phyloP scores from a whole-genome alignment of 2,329 filamentous ascomycete species.

The Nemania sp. region DNA sequence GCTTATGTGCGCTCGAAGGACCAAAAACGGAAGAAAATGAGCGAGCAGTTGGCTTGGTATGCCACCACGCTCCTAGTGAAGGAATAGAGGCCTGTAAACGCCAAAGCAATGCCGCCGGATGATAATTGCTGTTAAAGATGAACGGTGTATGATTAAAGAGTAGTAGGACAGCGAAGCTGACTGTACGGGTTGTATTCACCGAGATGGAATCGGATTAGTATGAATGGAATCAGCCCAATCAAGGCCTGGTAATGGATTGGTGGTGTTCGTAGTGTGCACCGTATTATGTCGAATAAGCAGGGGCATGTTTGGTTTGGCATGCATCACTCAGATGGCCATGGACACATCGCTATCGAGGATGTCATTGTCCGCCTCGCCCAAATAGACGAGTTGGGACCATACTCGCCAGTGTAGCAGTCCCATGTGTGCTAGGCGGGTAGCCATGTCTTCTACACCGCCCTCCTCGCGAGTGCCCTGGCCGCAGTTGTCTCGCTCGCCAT shows the following conservation, averaged over 20 bases:
- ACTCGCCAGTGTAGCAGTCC: slow-evolving; percentile 90
- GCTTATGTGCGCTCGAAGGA: slow-evolving; percentile 29
- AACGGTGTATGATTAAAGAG: slow-evolving; percentile 31
- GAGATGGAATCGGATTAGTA: slow-evolving; percentile 7
- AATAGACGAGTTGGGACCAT: slow-evolving; percentile 82
- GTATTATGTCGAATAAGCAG: background rate
- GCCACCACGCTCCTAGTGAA: slow-evolving; percentile 15
- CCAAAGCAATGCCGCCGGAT: slow-evolving; percentile 35
- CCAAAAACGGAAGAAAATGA: slow-evolving; percentile 23
- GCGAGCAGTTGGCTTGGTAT: slow-evolving; percentile 5
- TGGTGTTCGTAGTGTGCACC: background rate
- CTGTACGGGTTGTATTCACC: slow-evolving; percentile 10
- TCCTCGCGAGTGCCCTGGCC: slow-evolving; percentile 63
- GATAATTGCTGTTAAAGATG: slow-evolving; percentile 14
- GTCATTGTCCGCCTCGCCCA: slow-evolving; percentile 51
- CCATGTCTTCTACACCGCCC: slow-evolving; percentile 72
- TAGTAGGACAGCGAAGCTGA: slow-evolving; percentile 26
- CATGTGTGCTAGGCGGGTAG: slow-evolving; percentile 83
- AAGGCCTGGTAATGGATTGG: background rate
- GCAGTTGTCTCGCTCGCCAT: slow-evolving; percentile 48
- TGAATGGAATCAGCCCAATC: slow-evolving; percentile 2
- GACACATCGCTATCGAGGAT: slow-evolving; percentile 42
- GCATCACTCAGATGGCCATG: slow-evolving; percentile 43
- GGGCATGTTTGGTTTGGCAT: background rate
- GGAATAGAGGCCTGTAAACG: slow-evolving; percentile 33